Conservation (phyloP, 163 green algal genomes). For the Scenedesmus sp. region DNA sequence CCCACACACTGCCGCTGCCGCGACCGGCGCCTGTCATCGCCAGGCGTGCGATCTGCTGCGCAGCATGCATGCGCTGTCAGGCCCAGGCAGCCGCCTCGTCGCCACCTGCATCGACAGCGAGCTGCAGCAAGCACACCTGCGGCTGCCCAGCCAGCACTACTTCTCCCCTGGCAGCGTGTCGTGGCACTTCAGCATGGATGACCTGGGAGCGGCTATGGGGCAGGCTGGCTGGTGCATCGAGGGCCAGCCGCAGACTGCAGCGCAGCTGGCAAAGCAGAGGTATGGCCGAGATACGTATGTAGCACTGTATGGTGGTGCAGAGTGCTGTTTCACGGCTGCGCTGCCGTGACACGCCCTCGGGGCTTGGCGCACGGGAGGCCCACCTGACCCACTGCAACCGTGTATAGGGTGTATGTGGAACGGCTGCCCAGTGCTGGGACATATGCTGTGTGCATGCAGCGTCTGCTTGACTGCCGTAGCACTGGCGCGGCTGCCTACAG, state of each 20-base stretch:
- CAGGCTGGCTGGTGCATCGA: slow-evolving; percentile 12
- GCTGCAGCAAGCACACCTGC: slow-evolving; percentile 57
- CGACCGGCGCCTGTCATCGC: not conserved
- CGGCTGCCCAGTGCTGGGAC: too few species aligned
- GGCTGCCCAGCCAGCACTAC: slow-evolving; percentile 37
- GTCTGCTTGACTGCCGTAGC: too few species aligned
- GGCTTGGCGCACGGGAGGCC: too few species aligned
- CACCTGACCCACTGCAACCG: too few species aligned
- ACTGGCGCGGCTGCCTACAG: too few species aligned
- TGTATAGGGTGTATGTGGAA: too few species aligned
- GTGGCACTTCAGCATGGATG: slow-evolving; percentile 62
- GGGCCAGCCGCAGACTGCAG: slow-evolving; percentile 4
- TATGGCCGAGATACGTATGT: slow-evolving; percentile 42
- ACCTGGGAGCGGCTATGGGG: slow-evolving; percentile 28
- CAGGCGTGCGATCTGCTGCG: slow-evolving; percentile 59
- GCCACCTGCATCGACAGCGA: slow-evolving; percentile 61
- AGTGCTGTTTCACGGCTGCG: slow-evolving; percentile 34
- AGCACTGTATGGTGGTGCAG: slow-evolving; percentile 45
- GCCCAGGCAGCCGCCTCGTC: slow-evolving; percentile 63
- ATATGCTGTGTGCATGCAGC: too few species aligned
- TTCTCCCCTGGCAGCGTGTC: not conserved
- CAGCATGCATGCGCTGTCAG: slow-evolving; percentile 55
- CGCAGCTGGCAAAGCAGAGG: slow-evolving; percentile 19
- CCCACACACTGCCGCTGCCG: not conserved
- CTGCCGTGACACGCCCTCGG: not conserved